A percentile compares a stretch with the other conserved stretches of the same genome.
Conservation (phyloP, 1,284 basidiomycete genomes). For the Ganoderma lucidum region DNA sequence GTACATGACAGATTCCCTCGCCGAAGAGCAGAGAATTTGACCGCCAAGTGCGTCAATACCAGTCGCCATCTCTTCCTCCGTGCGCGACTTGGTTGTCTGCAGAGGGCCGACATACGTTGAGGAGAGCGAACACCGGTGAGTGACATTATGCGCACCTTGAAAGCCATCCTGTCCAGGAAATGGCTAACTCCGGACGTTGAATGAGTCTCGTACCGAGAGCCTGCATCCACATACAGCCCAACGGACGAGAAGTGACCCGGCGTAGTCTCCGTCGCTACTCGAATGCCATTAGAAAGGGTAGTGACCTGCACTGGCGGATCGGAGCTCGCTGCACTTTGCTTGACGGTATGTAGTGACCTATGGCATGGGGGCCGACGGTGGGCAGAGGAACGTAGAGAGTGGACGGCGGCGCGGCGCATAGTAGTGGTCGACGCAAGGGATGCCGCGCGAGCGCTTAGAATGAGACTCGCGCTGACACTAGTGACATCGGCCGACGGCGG, state of each 20-base stretch:
- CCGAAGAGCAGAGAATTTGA: conserved; percentile 92
- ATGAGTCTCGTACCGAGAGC: conserved; percentile 89
- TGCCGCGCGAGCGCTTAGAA: neutral
- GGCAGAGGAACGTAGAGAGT: conserved; percentile 29
- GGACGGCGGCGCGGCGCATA: conserved; percentile 36
- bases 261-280: conserved; percentile 91
- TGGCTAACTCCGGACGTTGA: conserved; percentile 87
- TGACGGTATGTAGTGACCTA: conserved; percentile 6
- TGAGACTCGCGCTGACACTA: conserved; percentile 1
- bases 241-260: conserved; percentile 96
- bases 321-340: neutral
- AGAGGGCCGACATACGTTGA: conserved; percentile 9
- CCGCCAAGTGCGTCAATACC: conserved; percentile 91
- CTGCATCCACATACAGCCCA: conserved; percentile 94
- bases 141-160: conserved; percentile 73
- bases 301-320: conserved; percentile 67
- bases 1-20: conserved; percentile 97
- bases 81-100: conserved; percentile 67
- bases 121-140: conserved; percentile 6
- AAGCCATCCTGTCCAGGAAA: conserved; percentile 94
- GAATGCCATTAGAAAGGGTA: conserved; percentile 90
- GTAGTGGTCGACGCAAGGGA: conserved; percentile 20
- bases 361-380: conserved; percentile 11
- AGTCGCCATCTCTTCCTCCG: conserved; percentile 81
- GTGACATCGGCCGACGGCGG: too few species aligned